Evolutionary conservation across 352 stramenopile species (phyloP), one percentile per base, ranked within the genome.

Genomic region (Bremia lactucae): DNA sequence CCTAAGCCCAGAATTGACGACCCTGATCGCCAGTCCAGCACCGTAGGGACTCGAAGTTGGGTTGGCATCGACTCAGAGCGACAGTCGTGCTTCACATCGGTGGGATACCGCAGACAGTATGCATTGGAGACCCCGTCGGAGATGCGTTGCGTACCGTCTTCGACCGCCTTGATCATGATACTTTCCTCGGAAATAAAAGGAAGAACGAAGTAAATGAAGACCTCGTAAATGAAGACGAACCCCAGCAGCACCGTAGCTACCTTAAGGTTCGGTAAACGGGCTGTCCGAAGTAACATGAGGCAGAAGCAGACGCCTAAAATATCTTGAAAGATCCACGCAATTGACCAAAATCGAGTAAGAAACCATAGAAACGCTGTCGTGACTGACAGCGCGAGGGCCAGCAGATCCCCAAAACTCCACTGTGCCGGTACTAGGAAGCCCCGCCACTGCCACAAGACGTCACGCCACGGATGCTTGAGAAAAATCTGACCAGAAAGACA

Each of bases 121-220:
- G 59, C 71, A n/a, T 45, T 59, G 16, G 55, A 64, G 14, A 66
- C 62, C 24, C 56, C 56, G 34, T 46, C 60, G 24, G 62, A 28
- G 42, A 52, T 53, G 37, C 56, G 64, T 46, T 86, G 71, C 9
- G 56, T 68, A 8, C 87, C 89, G 49, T 71, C 84, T 10, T 85
- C 97, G 7, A 90, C 93, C 9, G 95, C 90, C 58, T 93, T 95
- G 52, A 97, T 93, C 90, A 98, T 97, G 49, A 98, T 80, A 42
- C 65, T 92, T 46, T 89, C 62, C n/a, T 75, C 46, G 48, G 95
- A 95, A 23, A 96, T 80, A 40, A 83, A 80, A 4, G 87, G 89
- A 28, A 86, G 96, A 23, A 97, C 58, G 64, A 98, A 97, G 14
- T 97, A 87, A 75, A 97, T 97, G 59, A 97, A 97, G 29, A 97